phyloP scores from a whole-genome alignment of 176 grass and related monocot genomes.

The Avena eriantha region DNA sequence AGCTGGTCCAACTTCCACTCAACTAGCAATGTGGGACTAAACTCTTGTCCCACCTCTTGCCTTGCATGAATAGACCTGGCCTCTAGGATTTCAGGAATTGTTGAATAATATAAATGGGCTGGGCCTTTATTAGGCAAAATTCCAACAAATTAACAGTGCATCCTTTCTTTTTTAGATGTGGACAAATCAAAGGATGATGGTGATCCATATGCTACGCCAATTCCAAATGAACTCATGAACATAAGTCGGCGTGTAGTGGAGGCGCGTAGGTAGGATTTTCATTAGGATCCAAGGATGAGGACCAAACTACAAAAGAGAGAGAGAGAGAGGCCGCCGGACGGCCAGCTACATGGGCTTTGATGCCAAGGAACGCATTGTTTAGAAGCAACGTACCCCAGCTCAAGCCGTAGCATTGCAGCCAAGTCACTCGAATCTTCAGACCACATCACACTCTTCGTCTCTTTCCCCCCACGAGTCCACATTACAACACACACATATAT shows the following conservation, averaged over 20 bases:
- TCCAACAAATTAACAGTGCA: not conserved
- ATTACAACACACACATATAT: constrained; percentile 34
- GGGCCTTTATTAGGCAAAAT: too few species aligned
- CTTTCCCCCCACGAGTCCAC: constrained; percentile 19
- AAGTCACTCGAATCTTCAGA: constrained; percentile 66
- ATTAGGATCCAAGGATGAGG: constrained; percentile 8
- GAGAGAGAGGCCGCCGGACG: not conserved
- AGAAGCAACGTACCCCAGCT: constrained; percentile 55
- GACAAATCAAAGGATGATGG: not conserved
- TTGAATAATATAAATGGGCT: too few species aligned
- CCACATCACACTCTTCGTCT: constrained; percentile 24
- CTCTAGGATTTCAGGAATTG: too few species aligned
- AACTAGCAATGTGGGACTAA: too few species aligned
- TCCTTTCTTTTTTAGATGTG: not conserved
- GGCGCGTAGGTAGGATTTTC: constrained; percentile 7
- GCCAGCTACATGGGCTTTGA: constrained; percentile 40
- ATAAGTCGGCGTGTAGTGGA: not conserved
- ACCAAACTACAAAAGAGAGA: constrained; percentile 4
- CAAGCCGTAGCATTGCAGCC: constrained; percentile 75
- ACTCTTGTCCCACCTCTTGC: too few species aligned
- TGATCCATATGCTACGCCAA: constrained; percentile 6
- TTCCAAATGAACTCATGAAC: not conserved
- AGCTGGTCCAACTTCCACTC: too few species aligned
- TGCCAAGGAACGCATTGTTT: constrained; percentile 68
- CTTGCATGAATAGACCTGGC: too few species aligned